These are phyloP conservation scores for rapeseed (Brassica napus) DNA, from an alignment of 345 rosid genomes.

Conservation along the genomic window DNA sequence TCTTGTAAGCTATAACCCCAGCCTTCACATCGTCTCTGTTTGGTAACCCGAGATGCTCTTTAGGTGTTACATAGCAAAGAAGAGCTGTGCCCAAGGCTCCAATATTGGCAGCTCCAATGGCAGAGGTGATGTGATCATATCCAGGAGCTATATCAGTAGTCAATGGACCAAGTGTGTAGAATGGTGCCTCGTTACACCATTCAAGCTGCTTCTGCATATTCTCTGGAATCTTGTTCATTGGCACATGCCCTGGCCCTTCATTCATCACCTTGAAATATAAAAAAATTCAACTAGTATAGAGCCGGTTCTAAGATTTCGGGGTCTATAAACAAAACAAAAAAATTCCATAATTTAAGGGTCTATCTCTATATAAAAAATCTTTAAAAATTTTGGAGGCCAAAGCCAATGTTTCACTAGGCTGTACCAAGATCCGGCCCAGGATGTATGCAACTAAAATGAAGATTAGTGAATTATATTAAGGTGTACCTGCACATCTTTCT, in stretches of 20 bases:
- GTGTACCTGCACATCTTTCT: constrained; percentile 92
- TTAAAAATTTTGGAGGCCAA: no score
- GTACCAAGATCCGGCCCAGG: no score
- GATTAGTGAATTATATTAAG: neutral
- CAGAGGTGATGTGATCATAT: constrained; percentile 97
- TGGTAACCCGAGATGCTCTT: constrained; percentile 98
- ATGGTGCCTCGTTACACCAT: constrained; percentile 99
- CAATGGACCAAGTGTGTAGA: constrained; percentile 95
- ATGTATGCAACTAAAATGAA: neutral
- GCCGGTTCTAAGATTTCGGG: no score
- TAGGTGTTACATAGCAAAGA: constrained; percentile 97
- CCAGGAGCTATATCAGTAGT: constrained; percentile 98
- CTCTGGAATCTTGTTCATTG: constrained; percentile 98
- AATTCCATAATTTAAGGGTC: no score
- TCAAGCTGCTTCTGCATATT: constrained; percentile 97
- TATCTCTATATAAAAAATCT: no score
- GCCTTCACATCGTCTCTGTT: constrained; percentile 97
- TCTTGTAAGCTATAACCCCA: constrained; percentile 96
- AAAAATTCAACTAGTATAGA: neutral
- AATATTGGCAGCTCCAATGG: constrained; percentile 98
- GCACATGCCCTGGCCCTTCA: constrained; percentile 97
- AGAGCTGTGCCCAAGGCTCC: constrained; percentile 99
- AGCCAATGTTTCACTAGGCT: no score
- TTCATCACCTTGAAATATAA: constrained; percentile 75
- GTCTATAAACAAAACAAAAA: no score